These are phyloP conservation scores for Fusarium guadeloupense DNA, from an alignment of 2,329 filamentous ascomycete genomes.

Conservation along the genomic window DNA sequence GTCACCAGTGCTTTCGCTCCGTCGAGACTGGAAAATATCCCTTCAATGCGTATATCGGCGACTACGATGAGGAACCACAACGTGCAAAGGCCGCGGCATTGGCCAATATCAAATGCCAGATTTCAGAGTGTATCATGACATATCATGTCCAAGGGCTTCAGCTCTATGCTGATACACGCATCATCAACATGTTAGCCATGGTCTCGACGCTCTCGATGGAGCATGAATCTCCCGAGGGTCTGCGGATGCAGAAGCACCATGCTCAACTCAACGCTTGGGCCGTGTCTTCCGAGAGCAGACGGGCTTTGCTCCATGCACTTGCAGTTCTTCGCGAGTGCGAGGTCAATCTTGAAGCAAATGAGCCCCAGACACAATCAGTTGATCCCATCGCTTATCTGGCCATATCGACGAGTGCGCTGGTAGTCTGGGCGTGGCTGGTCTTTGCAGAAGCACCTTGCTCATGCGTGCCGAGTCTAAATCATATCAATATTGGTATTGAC, in stretches of 20 bases:
- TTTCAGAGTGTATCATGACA: constrained; percentile 48
- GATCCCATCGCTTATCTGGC: constrained; percentile 50
- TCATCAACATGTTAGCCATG: constrained; percentile 42
- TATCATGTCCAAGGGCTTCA: constrained; percentile 51
- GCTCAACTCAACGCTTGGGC: constrained; percentile 46
- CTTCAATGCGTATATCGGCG: constrained; percentile 43
- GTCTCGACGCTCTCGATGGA: constrained; percentile 16
- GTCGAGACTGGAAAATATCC: constrained; percentile 27
- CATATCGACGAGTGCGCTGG: constrained; percentile 44
- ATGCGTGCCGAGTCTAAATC: constrained; percentile 42
- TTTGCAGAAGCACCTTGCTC: constrained; percentile 40
- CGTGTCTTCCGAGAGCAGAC: constrained; percentile 42
- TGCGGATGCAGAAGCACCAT: constrained; percentile 33
- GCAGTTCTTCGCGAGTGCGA: constrained; percentile 46
- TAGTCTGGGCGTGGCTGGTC: constrained; percentile 50
- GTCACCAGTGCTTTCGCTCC: constrained; percentile 29
- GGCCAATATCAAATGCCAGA: constrained; percentile 43
- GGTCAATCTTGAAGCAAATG: constrained; percentile 26
- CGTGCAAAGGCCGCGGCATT: constrained; percentile 39
- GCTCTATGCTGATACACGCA: constrained; percentile 48
- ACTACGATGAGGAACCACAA: constrained; percentile 38
- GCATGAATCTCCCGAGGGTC: constrained; percentile 21
- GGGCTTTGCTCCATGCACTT: constrained; percentile 48
- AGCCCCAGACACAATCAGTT: constrained; percentile 22
- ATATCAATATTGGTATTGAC: constrained; percentile 38